phyloP scores from a whole-genome alignment of 2,329 filamentous ascomycete genomes.

The Talaromyces sp. region DNA sequence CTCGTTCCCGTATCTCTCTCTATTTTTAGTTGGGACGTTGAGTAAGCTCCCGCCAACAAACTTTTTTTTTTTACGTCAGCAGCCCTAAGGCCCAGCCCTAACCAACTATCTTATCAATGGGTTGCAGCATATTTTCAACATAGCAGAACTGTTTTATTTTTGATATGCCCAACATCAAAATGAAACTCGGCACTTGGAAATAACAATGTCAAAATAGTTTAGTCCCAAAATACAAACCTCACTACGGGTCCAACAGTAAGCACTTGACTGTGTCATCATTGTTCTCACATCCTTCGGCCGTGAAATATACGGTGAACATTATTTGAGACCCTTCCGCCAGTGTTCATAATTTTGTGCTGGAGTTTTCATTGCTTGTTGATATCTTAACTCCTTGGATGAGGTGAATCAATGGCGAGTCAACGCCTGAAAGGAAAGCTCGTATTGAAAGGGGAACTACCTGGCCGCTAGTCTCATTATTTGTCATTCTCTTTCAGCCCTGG shows the following conservation, averaged over 20 bases:
- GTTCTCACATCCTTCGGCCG: no score
- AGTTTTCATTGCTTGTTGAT: not conserved
- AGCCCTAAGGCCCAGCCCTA: slow-evolving; percentile 12
- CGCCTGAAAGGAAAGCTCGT: no score
- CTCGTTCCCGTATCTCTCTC: not conserved
- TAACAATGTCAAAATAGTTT: not conserved
- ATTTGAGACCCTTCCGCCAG: not conserved
- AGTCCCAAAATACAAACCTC: not conserved
- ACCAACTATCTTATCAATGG: slow-evolving; percentile 1
- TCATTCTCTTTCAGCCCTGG: not conserved
- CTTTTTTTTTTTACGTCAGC: slow-evolving; percentile 10
- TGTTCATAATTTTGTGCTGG: not conserved
- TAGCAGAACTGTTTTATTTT: not conserved
- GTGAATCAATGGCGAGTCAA: not conserved
- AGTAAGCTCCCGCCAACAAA: not conserved
- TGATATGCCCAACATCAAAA: not conserved
- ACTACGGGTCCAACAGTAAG: not conserved
- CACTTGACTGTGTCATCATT: no score
- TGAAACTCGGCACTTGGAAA: not conserved
- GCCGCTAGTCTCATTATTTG: not conserved
- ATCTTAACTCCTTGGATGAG: not conserved
- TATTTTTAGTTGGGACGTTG: not conserved
- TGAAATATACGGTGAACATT: not conserved
- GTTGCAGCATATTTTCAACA: not conserved
- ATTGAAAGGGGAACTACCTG: not conserved